These are phyloP conservation scores for Paraconiothyrium sp. DNA, from an alignment of 2,329 filamentous ascomycete species.

Conservation along the genomic window DNA sequence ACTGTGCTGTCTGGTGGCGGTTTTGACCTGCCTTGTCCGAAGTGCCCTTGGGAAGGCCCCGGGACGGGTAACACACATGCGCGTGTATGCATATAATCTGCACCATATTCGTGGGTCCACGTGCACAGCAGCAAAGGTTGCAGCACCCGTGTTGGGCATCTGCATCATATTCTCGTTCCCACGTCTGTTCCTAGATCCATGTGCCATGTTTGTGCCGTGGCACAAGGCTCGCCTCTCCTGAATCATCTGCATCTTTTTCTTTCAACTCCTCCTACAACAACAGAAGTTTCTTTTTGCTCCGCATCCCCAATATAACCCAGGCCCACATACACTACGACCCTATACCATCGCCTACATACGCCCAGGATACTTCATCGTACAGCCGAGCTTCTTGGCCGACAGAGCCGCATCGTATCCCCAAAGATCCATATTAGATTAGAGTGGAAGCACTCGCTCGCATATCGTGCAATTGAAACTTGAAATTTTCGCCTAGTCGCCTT, in stretches of 20 bases:
- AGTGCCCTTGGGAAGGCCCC: neutral
- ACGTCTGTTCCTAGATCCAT: neutral
- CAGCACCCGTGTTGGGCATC: neutral
- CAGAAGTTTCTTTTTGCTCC: neutral
- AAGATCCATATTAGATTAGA: constrained; percentile 3
- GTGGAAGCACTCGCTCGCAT: neutral
- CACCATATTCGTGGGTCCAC: neutral
- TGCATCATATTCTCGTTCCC: constrained; percentile 3
- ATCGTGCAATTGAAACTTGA: neutral
- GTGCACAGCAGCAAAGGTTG: neutral
- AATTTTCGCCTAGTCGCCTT: constrained; percentile 6
- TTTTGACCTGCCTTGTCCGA: neutral
- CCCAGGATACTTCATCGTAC: constrained; percentile 4
- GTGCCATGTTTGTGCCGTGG: neutral
- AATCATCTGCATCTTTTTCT: neutral
- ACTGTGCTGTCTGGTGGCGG: neutral
- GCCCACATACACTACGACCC: neutral
- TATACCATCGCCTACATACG: neutral
- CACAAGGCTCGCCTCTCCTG: neutral
- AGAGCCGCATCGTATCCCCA: constrained; percentile 8
- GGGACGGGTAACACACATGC: neutral
- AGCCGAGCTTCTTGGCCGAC: constrained; percentile 3
- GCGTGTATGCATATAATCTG: neutral
- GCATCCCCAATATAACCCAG: neutral
- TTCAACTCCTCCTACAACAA: neutral